A percentile compares a stretch with the other conserved stretches of the same genome.
phyloP scores from a whole-genome alignment of 2,329 filamentous ascomycete species.

The Paracoccidioides lutzii region DNA sequence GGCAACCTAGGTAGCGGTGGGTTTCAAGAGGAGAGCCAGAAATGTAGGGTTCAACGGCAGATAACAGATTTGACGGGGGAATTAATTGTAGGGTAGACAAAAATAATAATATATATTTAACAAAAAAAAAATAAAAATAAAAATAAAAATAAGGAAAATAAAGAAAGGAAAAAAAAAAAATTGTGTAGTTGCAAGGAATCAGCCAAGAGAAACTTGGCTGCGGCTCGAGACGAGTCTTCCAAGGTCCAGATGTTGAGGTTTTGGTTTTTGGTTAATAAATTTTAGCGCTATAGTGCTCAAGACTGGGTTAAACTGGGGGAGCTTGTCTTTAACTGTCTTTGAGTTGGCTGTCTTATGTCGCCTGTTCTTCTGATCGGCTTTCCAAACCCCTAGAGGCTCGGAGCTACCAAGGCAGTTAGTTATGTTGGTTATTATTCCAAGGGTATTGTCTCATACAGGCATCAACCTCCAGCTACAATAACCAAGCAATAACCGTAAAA shows the following conservation, averaged over 20 bases:
- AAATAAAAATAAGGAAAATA: neutral
- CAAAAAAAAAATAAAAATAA: neutral
- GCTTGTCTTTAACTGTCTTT: no score
- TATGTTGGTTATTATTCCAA: no score
- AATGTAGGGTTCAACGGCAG: neutral
- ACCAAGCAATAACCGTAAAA: no score
- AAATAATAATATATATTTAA: neutral
- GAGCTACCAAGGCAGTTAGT: no score
- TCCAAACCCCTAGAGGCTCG: no score
- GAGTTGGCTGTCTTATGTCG: no score
- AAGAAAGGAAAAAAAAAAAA: neutral
- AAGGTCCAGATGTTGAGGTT: neutral
- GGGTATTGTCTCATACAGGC: no score
- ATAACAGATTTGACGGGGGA: neutral
- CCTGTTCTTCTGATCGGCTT: no score
- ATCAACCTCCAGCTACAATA: no score
- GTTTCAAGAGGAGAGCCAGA: neutral
- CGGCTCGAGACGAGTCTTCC: no score
- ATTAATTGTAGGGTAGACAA: neutral
- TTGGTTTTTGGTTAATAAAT: neutral
- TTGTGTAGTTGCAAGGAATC: no score
- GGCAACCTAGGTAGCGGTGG: neutral
- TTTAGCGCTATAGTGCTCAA: neutral
- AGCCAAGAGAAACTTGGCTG: neutral
- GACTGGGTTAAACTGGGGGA: neutral